A percentile compares a stretch with the other conserved stretches of the same genome.
These are phyloP conservation scores for Neoboletus subvelutipes DNA, from an alignment of 768 basidiomycete genomes.

Conservation along the genomic window DNA sequence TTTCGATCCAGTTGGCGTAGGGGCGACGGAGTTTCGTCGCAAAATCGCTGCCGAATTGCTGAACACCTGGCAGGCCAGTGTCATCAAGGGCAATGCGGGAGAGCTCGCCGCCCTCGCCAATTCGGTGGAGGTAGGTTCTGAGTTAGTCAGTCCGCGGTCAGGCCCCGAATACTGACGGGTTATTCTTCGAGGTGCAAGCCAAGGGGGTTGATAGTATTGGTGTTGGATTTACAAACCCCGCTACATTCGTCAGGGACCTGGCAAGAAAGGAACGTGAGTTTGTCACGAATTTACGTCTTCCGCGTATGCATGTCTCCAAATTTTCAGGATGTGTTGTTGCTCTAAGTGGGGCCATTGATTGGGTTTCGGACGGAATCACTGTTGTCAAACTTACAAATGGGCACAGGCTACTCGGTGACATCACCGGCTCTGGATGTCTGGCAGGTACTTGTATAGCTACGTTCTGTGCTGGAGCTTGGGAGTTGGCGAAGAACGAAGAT, in stretches of 20 bases:
- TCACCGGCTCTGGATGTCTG: constrained; percentile 92
- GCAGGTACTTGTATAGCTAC: constrained; percentile 74
- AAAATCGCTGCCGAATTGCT: constrained; percentile 59
- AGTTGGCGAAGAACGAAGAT: constrained; percentile 29
- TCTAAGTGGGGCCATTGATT: constrained; percentile 79
- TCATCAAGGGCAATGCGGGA: constrained; percentile 93
- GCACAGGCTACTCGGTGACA: constrained; percentile 64
- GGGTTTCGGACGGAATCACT: constrained; percentile 74
- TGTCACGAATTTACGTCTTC: not conserved
- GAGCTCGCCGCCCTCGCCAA: constrained; percentile 80
- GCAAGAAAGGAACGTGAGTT: constrained; percentile 73
- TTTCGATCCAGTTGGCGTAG: constrained; percentile 91
- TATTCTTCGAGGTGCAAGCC: constrained; percentile 52
- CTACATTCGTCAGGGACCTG: constrained; percentile 61
- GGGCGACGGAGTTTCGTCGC: constrained; percentile 74
- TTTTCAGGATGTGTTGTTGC: constrained; percentile 72
- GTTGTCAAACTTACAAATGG: constrained; percentile 79
- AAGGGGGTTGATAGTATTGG: constrained; percentile 89
- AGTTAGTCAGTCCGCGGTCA: not conserved
- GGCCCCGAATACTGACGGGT: not conserved
- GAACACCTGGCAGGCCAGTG: constrained; percentile 76
- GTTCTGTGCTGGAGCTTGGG: constrained; percentile 70
- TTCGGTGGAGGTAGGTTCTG: constrained; percentile 61
- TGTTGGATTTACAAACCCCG: constrained; percentile 72
- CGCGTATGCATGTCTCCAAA: not conserved